phyloP scores from a whole-genome alignment of 2,329 filamentous ascomycete genomes.

The Alternaria sp. region DNA sequence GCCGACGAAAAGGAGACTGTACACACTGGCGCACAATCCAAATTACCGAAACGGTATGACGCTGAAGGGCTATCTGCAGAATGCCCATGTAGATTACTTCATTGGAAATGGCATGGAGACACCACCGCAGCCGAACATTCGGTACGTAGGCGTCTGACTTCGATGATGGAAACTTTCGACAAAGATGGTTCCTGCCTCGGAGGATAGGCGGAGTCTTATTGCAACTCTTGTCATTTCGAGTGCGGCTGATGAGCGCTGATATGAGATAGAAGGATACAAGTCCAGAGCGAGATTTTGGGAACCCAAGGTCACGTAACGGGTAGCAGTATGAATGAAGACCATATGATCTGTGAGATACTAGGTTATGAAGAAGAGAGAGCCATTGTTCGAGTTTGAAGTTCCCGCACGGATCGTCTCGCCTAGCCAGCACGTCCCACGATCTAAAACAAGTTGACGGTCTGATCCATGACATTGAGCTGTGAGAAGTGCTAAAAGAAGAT shows the following conservation, averaged over 20 bases:
- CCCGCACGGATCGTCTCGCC: too few species aligned
- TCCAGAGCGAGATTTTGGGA: rapidly evolving
- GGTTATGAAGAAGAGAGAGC: too few species aligned
- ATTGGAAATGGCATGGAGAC: neutral
- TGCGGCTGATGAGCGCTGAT: too few species aligned
- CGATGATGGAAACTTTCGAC: too few species aligned
- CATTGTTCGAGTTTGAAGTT: too few species aligned
- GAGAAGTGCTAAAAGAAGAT: neutral
- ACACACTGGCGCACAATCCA: neutral
- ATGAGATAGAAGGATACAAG: too few species aligned
- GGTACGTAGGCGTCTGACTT: neutral
- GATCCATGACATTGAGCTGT: neutral
- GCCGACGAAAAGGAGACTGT: neutral
- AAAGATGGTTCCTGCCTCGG: too few species aligned
- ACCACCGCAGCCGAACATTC: neutral
- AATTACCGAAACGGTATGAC: neutral
- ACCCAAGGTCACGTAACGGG: too few species aligned
- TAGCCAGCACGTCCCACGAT: too few species aligned
- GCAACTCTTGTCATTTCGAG: rapidly evolving
- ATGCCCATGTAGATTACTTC: neutral
- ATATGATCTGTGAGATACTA: too few species aligned
- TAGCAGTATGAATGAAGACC: too few species aligned
- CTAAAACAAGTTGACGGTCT: neutral
- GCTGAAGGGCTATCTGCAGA: neutral
- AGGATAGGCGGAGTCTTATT: too few species aligned